Conservation (phyloP, 2,329 filamentous ascomycete genomes). For the Penicillium frequentans region DNA sequence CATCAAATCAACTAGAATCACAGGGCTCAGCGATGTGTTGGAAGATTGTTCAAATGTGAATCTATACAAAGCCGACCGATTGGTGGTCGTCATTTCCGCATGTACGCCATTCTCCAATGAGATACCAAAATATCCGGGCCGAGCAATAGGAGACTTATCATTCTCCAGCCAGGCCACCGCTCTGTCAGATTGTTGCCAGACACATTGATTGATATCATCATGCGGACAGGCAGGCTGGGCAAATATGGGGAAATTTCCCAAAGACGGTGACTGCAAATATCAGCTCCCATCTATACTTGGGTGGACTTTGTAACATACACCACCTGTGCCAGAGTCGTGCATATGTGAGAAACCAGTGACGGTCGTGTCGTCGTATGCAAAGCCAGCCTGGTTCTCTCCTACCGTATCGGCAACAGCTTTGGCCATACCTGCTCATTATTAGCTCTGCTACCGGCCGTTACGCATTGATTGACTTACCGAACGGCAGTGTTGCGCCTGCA, state of each 20-base stretch:
- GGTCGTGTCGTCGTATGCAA: slow-evolving; percentile 51
- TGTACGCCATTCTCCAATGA: slow-evolving; percentile 58
- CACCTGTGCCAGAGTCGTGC: slow-evolving; percentile 56
- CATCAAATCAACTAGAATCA: slow-evolving; percentile 65
- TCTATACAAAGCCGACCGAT: slow-evolving; percentile 65
- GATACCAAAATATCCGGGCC: slow-evolving; percentile 67
- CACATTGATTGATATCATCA: slow-evolving; percentile 63
- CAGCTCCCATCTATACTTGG: background rate
- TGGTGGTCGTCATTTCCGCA: slow-evolving; percentile 67
- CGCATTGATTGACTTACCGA: slow-evolving; percentile 35
- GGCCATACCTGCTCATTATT: slow-evolving; percentile 45
- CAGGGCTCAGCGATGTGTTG: slow-evolving; percentile 47
- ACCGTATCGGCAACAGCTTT: slow-evolving; percentile 58
- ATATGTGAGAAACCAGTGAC: slow-evolving; percentile 55
- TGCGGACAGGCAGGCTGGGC: slow-evolving; percentile 62
- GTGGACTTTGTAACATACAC: slow-evolving; percentile 26
- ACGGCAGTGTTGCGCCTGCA: slow-evolving; percentile 56
- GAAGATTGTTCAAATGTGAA: slow-evolving; percentile 56
- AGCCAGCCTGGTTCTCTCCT: slow-evolving; percentile 58
- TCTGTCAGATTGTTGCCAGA: slow-evolving; percentile 57
- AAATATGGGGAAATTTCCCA: slow-evolving; percentile 74
- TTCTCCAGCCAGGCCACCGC: slow-evolving; percentile 43
- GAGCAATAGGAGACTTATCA: slow-evolving; percentile 54
- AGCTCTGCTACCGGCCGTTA: background rate
- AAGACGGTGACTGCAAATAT: slow-evolving; percentile 51